These are phyloP conservation scores for Trichoderma sp. DNA, from an alignment of 2,329 filamentous ascomycete genomes.

Conservation along the genomic window DNA sequence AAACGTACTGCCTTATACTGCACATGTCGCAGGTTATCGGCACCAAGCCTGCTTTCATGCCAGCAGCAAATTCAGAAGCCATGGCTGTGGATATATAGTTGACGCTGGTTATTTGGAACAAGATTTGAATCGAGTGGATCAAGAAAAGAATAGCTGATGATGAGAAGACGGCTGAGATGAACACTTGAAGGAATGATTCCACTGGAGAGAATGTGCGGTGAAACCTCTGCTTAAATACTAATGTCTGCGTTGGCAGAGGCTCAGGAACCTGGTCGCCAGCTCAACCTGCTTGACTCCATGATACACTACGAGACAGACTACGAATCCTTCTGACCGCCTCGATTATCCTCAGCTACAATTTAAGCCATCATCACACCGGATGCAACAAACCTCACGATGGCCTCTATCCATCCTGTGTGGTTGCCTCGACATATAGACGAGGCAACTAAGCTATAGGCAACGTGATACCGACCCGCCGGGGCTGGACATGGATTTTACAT, in stretches of 20 bases:
- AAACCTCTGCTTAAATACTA: background rate
- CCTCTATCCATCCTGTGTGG: constrained; percentile 12
- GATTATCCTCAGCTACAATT: background rate
- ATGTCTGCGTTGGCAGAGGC: background rate
- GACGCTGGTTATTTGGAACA: background rate
- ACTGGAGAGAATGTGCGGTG: background rate
- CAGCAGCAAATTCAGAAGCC: constrained; percentile 18
- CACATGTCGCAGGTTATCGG: constrained; percentile 24
- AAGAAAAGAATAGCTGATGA: background rate
- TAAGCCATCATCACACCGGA: constrained; percentile 16
- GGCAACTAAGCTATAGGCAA: constrained; percentile 14
- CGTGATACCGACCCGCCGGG: constrained; percentile 21
- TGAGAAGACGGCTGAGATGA: background rate
- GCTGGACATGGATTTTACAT: constrained; percentile 6
- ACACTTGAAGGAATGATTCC: background rate
- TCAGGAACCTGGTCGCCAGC: no score
- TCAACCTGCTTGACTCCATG: background rate
- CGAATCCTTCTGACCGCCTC: constrained; percentile 18
- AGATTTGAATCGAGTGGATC: background rate
- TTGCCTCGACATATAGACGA: constrained; percentile 20
- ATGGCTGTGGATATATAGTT: background rate
- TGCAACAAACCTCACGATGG: constrained; percentile 18
- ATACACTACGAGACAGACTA: background rate
- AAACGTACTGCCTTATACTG: constrained; percentile 22
- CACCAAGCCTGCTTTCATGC: constrained; percentile 20